Evolutionary conservation across 2,329 filamentous ascomycete genomes (phyloP).

Genomic region (Diplodia seriata): DNA sequence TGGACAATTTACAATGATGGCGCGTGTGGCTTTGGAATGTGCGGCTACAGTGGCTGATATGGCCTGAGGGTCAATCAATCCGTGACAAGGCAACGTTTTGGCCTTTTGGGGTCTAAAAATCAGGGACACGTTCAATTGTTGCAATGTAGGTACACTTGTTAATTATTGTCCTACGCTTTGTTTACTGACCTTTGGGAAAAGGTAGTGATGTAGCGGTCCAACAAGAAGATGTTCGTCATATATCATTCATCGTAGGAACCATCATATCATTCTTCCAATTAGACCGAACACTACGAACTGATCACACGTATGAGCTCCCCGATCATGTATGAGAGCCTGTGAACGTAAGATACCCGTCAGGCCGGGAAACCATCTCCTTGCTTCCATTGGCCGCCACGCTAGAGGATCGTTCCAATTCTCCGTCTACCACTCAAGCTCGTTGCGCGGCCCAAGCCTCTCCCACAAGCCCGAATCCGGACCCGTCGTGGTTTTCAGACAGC

Average conservation of each 20-base stretch:
- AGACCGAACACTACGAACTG: background rate
- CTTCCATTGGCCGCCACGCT: background rate
- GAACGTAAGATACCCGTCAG: background rate
- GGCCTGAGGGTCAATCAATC: constrained; percentile 6
- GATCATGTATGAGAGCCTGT: background rate
- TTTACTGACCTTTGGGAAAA: no score
- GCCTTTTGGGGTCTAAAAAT: background rate
- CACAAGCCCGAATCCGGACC: background rate
- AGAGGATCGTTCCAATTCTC: background rate
- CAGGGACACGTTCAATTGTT: no score
- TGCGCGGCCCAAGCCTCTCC: constrained; percentile 10
- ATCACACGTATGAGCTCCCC: background rate
- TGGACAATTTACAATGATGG: no score
- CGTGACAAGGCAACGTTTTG: background rate
- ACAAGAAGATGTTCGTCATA: background rate
- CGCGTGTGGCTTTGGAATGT: background rate
- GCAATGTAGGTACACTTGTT: no score
- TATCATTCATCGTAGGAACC: background rate
- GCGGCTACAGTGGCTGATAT: background rate
- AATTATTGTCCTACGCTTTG: no score
- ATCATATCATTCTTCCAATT: background rate
- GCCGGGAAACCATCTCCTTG: background rate
- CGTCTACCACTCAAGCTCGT: constrained; percentile 17
- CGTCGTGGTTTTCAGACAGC: constrained; percentile 17
- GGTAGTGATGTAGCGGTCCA: background rate